Conservation (phyloP, 2,329 filamentous ascomycete species). For the Drechslera avenae region DNA sequence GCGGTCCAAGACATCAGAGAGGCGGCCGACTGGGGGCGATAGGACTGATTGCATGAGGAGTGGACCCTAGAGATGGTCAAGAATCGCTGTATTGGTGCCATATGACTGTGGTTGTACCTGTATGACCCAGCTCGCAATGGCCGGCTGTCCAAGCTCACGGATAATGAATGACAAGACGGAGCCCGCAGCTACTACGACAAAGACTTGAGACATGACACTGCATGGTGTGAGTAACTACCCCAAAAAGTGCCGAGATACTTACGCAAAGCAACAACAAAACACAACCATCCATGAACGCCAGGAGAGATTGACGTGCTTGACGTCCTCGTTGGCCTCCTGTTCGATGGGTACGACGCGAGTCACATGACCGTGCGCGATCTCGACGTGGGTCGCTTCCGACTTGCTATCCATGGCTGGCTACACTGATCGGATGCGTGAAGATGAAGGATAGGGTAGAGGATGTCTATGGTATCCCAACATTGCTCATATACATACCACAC, state of each 20-base stretch:
- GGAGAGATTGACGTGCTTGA: conserved; percentile 54
- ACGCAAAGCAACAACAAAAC: conserved; percentile 58
- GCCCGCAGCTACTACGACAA: conserved; percentile 61
- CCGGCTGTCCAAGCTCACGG: conserved; percentile 58
- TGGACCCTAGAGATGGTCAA: conserved; percentile 52
- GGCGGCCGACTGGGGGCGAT: conserved; percentile 61
- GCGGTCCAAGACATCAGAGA: conserved; percentile 62
- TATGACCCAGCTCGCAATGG: conserved; percentile 62
- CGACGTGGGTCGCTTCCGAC: conserved; percentile 17
- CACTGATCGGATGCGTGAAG: not conserved
- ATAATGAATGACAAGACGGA: conserved; percentile 63
- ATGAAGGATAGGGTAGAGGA: not conserved
- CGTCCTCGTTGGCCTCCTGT: conserved; percentile 37
- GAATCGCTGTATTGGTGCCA: not conserved
- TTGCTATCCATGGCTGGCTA: conserved; percentile 27
- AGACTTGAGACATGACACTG: conserved; percentile 59
- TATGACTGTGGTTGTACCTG: conserved; percentile 42
- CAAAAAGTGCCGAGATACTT: conserved; percentile 12
- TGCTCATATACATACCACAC: not conserved
- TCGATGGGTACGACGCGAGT: conserved; percentile 33
- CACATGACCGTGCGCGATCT: conserved; percentile 15
- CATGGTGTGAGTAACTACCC: conserved; percentile 1
- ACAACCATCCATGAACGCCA: conserved; percentile 62
- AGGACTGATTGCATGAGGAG: conserved; percentile 63
- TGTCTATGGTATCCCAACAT: not conserved